Percentiles rank a stretch among this genome's conserved stretches.
These are phyloP conservation scores for Fagopyrum tataricum DNA, from an alignment of 148 eudicot genomes.

Conservation along the genomic window DNA sequence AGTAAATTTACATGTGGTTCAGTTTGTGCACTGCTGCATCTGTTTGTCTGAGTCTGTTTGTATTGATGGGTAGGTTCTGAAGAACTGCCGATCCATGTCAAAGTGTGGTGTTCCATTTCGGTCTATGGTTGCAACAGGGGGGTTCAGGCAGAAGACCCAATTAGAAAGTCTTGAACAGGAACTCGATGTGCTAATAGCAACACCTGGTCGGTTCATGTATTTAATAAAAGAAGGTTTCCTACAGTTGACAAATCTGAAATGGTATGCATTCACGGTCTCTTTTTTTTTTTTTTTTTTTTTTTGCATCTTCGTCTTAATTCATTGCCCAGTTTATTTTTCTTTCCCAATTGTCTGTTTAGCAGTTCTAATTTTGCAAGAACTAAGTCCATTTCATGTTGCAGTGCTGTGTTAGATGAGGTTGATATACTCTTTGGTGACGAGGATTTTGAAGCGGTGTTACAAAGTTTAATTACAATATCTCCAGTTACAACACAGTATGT, in stretches of 20 bases:
- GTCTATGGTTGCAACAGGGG: constrained; percentile 94
- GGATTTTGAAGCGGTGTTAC: constrained; percentile 73
- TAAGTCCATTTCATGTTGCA: constrained; percentile 29
- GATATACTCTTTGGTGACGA: constrained; percentile 86
- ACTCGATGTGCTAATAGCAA: constrained; percentile 82
- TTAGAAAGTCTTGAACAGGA: constrained; percentile 79
- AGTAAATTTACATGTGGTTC: not conserved
- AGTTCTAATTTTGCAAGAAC: not conserved
- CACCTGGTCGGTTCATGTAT: constrained; percentile 89
- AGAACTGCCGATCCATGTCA: constrained; percentile 74
- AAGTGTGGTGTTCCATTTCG: constrained; percentile 86
- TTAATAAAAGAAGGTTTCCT: constrained; percentile 74
- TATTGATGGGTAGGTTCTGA: constrained; percentile 48
- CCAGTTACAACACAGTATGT: constrained; percentile 78
- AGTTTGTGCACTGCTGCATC: not conserved
- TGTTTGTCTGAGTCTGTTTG: not conserved
- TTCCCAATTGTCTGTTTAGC: not conserved
- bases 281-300: not conserved
- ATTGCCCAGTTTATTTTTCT: not conserved
- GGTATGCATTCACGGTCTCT: constrained; percentile 29
- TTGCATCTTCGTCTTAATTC: not conserved
- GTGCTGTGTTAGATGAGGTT: constrained; percentile 91
- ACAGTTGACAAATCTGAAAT: constrained; percentile 59
- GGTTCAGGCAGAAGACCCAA: constrained; percentile 85
- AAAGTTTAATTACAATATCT: constrained; percentile 54